Percentiles rank a stretch among this genome's conserved stretches.
phyloP scores from a whole-genome alignment of 345 rosid genomes.

The Citrus unshiu region DNA sequence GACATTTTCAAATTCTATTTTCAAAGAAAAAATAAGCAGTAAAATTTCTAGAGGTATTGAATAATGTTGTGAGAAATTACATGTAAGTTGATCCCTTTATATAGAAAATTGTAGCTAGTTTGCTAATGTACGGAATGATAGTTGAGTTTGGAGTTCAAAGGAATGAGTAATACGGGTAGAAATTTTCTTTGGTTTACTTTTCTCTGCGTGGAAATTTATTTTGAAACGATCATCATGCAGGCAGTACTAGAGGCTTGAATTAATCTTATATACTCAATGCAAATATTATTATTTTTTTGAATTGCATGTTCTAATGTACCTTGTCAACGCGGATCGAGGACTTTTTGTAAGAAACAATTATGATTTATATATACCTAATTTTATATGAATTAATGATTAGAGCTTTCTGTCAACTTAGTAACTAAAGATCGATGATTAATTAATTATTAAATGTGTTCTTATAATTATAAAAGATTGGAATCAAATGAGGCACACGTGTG shows the following conservation, averaged over 20 bases:
- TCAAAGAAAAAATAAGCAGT: background rate
- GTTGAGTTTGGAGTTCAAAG: no score
- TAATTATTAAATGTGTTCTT: no score
- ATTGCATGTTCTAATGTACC: background rate
- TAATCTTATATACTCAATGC: no score
- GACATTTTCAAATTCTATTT: conserved; percentile 1
- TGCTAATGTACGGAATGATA: background rate
- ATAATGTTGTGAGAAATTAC: background rate
- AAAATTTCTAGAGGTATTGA: background rate
- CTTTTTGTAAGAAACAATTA: background rate
- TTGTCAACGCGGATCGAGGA: background rate
- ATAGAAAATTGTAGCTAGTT: background rate
- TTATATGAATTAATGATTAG: no score
- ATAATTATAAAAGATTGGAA: no score
- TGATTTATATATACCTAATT: no score
- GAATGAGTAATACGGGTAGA: background rate
- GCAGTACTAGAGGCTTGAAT: no score
- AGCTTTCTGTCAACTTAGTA: no score
- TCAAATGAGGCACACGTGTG: background rate
- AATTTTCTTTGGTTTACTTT: background rate
- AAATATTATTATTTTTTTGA: no score
- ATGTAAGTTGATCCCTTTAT: background rate
- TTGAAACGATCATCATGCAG: background rate
- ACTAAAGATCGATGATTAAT: no score
- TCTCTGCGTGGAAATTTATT: background rate